Evolutionary conservation across 2,329 filamentous ascomycete species (phyloP).

Genomic region (Pseudogymnoascus sp.): DNA sequence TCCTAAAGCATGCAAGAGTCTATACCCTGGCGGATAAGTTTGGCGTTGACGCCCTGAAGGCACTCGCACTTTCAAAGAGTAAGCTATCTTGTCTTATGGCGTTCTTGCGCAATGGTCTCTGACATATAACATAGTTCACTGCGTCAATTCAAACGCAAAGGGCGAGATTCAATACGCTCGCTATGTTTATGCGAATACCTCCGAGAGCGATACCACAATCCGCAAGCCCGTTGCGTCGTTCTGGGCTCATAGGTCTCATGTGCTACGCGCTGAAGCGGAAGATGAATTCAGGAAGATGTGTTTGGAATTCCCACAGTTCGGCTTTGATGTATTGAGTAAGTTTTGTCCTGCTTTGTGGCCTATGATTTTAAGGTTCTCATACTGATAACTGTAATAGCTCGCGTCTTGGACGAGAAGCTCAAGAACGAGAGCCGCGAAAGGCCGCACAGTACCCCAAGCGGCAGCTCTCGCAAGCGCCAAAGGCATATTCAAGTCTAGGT

Average conservation of each 20-base stretch:
- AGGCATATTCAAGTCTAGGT: background rate
- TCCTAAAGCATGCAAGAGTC: constrained; percentile 80
- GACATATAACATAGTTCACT: constrained; percentile 50
- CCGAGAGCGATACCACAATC: constrained; percentile 60
- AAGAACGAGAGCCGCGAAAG: constrained; percentile 56
- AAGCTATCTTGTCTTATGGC: background rate
- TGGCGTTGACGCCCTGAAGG: constrained; percentile 58
- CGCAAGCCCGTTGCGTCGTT: constrained; percentile 81
- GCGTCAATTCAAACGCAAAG: constrained; percentile 76
- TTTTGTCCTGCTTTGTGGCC: constrained; percentile 16
- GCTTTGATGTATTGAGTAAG: constrained; percentile 82
- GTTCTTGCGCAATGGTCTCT: background rate
- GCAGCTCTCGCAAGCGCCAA: constrained; percentile 8
- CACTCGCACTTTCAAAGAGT: constrained; percentile 73
- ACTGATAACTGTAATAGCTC: constrained; percentile 37
- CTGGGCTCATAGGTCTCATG: constrained; percentile 76
- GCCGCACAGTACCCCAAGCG: constrained; percentile 28
- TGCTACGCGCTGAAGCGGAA: constrained; percentile 77
- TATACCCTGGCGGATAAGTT: constrained; percentile 85
- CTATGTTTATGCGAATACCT: constrained; percentile 78
- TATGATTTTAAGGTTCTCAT: background rate
- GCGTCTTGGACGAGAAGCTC: constrained; percentile 59
- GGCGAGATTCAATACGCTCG: constrained; percentile 88
- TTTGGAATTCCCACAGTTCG: constrained; percentile 83
- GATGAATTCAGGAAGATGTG: constrained; percentile 78